A percentile compares a stretch with the other conserved stretches of the same genome.
phyloP scores from a whole-genome alignment of 768 basidiomycete species.

The Strobilomyces dryophilus region DNA sequence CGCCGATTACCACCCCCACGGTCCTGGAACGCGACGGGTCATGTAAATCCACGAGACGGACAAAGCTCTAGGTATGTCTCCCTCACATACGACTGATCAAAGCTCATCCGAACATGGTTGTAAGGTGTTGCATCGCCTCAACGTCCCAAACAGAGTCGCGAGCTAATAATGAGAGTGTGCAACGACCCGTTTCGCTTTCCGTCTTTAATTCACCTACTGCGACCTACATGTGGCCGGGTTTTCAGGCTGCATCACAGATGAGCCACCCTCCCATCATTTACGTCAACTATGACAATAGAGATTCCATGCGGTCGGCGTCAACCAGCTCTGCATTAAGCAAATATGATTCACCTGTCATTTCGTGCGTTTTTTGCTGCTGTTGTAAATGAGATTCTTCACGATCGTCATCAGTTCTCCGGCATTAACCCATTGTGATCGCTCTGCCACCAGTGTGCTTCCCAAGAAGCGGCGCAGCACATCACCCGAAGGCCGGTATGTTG shows the following conservation, averaged over 20 bases:
- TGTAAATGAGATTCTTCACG: constrained; percentile 11
- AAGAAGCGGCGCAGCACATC: constrained; percentile 33
- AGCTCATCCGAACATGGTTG: constrained; percentile 18
- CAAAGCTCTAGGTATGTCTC: constrained; percentile 24
- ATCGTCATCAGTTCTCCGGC: constrained; percentile 26
- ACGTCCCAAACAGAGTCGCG: constrained; percentile 18
- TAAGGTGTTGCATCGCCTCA: constrained; percentile 22
- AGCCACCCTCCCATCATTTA: constrained; percentile 37
- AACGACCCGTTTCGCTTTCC: constrained; percentile 35
- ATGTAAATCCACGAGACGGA: constrained; percentile 20
- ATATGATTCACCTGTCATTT: constrained; percentile 27
- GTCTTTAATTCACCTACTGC: constrained; percentile 42
- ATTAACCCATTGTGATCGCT: constrained; percentile 24
- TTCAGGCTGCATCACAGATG: constrained; percentile 43
- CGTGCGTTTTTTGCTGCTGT: constrained; percentile 26
- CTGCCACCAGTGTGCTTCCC: constrained; percentile 28
- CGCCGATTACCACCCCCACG: constrained; percentile 30
- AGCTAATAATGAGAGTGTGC: constrained; percentile 22
- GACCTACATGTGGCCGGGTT: constrained; percentile 46
- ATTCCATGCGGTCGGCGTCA: constrained; percentile 30
- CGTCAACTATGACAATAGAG: constrained; percentile 33
- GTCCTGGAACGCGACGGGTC: constrained; percentile 26
- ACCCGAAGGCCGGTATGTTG: constrained; percentile 26
- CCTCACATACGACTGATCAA: constrained; percentile 3
- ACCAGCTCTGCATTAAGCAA: constrained; percentile 27